Evolutionary conservation across 2,329 filamentous ascomycete species (phyloP), one percentile per base, ranked within the genome.

Genomic region (Hypoxylon sp.): DNA sequence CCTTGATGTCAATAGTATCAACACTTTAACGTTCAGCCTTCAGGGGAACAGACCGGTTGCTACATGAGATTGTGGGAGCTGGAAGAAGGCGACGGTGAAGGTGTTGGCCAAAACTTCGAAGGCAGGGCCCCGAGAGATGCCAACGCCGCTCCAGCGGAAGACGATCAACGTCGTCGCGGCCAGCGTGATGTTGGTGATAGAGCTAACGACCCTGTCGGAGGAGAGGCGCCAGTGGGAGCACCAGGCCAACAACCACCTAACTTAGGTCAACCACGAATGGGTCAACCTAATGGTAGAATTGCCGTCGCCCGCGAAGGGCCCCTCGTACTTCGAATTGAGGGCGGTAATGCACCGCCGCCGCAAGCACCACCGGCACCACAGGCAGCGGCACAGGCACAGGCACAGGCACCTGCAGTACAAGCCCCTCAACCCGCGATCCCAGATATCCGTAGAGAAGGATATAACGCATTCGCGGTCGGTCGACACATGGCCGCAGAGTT

Each of bases 41-140:
- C 66, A 30, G 78, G 77, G 1, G 71, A 71, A 31, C 63, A 74
- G 21, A 89, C 84, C 1, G 76, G 76, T 7, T 99, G 94, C 68
- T 95, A 88, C 65, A 88, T 89, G 78, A 85, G 90, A 3, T 76
- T 99, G 2, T 97, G 92, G 91, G 94, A 96, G 65, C 74, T 95
- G 16, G 90, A 95, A 69, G 84, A 82, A 34, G 92, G 92, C 0
- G 91, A 97, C 61, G 83, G 82, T 2, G 74, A 75, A 40, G 77
- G 80, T 38, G 75, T 79, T 35, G 78, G 75, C 3, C 63, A 74
- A 6, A 76, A 65, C 3, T 79, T 74, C 42, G 69, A 67, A 4
- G 79, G 76, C 8, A 55, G 60, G 30, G 40, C 56, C 6, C 32
- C 55, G 31, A 51, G 57, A 21, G 41, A 60, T 32, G 57, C 56